Evolutionary conservation across 2,329 filamentous ascomycete genomes (phyloP), one percentile per base, ranked within the genome.

Genomic region (Cyphellophora attinorum): DNA sequence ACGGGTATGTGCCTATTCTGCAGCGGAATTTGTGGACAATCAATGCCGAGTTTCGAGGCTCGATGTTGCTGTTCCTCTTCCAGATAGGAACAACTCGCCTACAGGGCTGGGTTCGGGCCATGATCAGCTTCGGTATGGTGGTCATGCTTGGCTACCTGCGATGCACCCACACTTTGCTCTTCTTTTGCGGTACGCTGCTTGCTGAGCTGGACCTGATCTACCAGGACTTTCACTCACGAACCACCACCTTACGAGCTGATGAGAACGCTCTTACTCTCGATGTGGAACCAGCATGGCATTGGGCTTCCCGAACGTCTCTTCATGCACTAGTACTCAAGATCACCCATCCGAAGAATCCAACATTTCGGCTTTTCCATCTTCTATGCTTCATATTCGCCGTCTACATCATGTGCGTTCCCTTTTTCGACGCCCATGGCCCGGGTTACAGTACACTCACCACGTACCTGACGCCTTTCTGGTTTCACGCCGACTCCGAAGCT

Each of bases 1-100:
- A 12, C n/a, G 13, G 6, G n/a, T 25, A 25, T n/a, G 21, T 13
- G 10, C 11, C 11, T 39, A 53, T 57, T 39, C 62, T 61, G 44
- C 62, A 64, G 29, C 59, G 59, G 8, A 62, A 66, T 35, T 51
- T 65, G 2, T 66, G 62, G 62, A 64, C 61, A 5, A 64, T 66
- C 15, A 60, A 61, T 1, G 56, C 62, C 5, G 62, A 65, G 42
- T 60, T 65, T 32, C 60, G 61, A 27, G 58, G 59, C 40, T 65
- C 61, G 3, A 55, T 57, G 41, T 34, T 39, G 5, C 36, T 46
- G 8, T 46, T 44, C 35, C 17, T 46, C n/a, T 39, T 34, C 4
- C 40, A 42, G 3, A 31, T 44, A 19, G 32, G 38, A 28, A 35
- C 40, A 11, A 34, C 41, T 5, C 35, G 41, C 29, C 40, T 46